Evolutionary conservation across 1,284 basidiomycete genomes (phyloP).

Genomic region (Cryptococcus floricola): DNA sequence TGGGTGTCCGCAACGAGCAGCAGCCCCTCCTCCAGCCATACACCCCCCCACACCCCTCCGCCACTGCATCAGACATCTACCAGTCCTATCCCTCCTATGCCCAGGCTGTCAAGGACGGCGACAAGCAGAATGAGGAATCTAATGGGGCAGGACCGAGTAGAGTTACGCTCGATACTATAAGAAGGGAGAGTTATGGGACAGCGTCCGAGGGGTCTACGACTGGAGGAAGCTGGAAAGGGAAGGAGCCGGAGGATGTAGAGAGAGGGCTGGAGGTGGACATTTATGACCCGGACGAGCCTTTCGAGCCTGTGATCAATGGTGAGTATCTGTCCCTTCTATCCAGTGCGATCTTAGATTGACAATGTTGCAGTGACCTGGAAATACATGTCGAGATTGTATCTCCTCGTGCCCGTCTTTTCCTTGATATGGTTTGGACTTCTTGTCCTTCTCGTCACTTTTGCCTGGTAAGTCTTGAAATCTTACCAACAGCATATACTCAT

Average conservation of each 20-base stretch:
- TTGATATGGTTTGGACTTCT: slow-evolving; percentile 31
- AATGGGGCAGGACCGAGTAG: background rate
- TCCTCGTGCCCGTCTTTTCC: slow-evolving; percentile 41
- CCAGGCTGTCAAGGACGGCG: background rate
- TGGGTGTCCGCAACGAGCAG: slow-evolving; percentile 9
- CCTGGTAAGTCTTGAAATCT: slow-evolving; percentile 36
- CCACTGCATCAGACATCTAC: background rate
- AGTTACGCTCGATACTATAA: background rate
- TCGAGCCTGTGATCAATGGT: slow-evolving; percentile 15
- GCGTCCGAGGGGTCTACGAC: background rate
- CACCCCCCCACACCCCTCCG: background rate
- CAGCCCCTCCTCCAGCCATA: background rate
- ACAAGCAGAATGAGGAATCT: background rate
- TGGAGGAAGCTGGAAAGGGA: slow-evolving; percentile 5
- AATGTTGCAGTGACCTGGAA: slow-evolving; percentile 35
- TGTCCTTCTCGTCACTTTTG: slow-evolving; percentile 41
- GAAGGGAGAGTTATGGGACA: slow-evolving; percentile 6
- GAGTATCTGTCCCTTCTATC: background rate
- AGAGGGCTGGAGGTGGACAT: background rate
- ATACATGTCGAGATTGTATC: slow-evolving; percentile 41
- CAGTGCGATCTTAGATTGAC: background rate
- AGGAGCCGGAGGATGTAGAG: slow-evolving; percentile 4
- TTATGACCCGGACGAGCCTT: slow-evolving; percentile 11
- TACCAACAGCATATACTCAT: background rate
- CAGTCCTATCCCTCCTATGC: slow-evolving; percentile 7